Evolutionary conservation across 805 yeast genomes (phyloP).

Genomic region (Yarrowia keelungensis): DNA sequence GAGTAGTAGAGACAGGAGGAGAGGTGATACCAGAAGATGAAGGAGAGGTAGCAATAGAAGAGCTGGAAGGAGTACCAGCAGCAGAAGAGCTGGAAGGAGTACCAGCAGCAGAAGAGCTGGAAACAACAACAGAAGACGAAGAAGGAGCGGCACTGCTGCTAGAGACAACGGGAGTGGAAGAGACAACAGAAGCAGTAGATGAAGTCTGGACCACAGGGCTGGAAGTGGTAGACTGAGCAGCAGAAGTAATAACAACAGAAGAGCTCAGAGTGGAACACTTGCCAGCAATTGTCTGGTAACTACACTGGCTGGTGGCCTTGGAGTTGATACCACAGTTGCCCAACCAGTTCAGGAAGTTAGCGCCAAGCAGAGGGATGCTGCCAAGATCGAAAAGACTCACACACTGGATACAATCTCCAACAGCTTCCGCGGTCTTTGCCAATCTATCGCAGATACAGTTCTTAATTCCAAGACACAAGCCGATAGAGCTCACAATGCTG

Average conservation of each 20-base stretch:
- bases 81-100: not conserved
- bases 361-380: not conserved
- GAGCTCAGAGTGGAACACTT: not conserved
- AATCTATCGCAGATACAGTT: conserved; percentile 9
- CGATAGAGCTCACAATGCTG: conserved; percentile 1
- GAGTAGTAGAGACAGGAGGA: not conserved
- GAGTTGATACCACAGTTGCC: not conserved
- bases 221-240: not conserved
- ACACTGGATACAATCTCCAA: conserved; percentile 16
- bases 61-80: not conserved
- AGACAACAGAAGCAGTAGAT: not conserved
- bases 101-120: not conserved
- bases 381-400: not conserved
- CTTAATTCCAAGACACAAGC: not conserved
- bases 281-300: not conserved
- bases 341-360: not conserved
- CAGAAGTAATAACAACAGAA: not conserved
- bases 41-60: not conserved
- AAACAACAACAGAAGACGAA: not conserved
- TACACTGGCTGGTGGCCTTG: not conserved
- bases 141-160: too few species aligned
- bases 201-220: not conserved
- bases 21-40: not conserved
- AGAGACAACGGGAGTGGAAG: not conserved
- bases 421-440: not conserved